Conservation (phyloP, 139 green algal species). For the Chlorella sorokiniana region DNA sequence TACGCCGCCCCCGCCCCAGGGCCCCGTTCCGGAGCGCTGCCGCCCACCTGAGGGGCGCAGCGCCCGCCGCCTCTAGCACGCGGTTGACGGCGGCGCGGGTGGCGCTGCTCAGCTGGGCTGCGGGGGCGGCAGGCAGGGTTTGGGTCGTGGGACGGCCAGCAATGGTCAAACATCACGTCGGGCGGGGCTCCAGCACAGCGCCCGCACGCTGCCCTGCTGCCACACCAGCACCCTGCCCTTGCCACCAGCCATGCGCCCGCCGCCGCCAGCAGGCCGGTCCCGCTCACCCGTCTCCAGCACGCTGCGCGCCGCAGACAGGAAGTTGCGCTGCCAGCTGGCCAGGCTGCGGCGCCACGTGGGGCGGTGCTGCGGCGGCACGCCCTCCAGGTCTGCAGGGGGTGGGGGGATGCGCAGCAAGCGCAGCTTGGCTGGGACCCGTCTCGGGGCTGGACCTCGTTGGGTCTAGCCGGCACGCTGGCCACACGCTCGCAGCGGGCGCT, state of each 20-base stretch:
- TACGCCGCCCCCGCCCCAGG: background rate
- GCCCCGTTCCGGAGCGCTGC: background rate
- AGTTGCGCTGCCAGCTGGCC: conserved; percentile 6
- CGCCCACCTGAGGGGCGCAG: conserved; percentile 11
- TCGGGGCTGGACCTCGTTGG: no score
- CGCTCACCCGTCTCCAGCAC: conserved; percentile 20
- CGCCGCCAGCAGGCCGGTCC: no score
- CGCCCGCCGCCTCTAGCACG: conserved; percentile 13
- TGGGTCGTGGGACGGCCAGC: no score
- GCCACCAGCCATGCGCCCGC: no score
- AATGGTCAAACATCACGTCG: no score
- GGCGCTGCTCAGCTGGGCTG: conserved; percentile 25
- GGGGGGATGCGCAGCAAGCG: background rate
- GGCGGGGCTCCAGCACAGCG: no score
- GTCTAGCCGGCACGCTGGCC: no score
- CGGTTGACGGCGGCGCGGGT: conserved; percentile 34
- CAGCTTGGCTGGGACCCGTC: no score
- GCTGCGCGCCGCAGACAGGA: background rate
- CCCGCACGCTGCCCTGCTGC: no score
- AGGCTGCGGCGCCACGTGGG: conserved; percentile 3
- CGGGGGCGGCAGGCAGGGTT: no score
- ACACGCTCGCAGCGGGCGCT: no score
- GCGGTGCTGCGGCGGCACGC: background rate
- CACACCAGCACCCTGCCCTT: no score
- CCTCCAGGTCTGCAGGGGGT: background rate